Conservation (phyloP, 768 basidiomycete species). For the Tulasnella sp. region DNA sequence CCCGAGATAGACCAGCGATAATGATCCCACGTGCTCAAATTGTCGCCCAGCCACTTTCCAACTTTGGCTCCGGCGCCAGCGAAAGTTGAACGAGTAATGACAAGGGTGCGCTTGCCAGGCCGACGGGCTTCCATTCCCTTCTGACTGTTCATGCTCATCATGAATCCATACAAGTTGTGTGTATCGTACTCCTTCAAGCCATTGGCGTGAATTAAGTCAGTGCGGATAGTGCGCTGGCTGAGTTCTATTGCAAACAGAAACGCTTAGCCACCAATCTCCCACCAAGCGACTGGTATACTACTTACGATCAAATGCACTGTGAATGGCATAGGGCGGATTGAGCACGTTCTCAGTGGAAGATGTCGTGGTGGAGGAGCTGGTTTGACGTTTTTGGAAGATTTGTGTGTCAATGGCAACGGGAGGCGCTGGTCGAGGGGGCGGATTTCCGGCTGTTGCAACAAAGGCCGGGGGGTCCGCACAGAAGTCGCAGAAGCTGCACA, state of each 20-base stretch:
- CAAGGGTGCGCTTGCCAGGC: slow-evolving; percentile 50
- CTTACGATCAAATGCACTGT: slow-evolving; percentile 1
- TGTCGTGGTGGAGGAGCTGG: slow-evolving; percentile 1
- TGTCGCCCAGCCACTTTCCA: slow-evolving; percentile 72
- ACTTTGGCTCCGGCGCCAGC: slow-evolving; percentile 57
- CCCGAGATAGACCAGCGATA: slow-evolving; percentile 55
- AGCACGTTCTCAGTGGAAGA: slow-evolving; percentile 9
- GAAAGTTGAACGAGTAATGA: slow-evolving; percentile 69
- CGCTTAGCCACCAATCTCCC: background rate
- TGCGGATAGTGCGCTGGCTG: slow-evolving; percentile 23
- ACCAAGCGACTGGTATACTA: background rate
- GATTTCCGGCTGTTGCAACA: slow-evolving; percentile 45
- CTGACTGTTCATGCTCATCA: slow-evolving; percentile 60
- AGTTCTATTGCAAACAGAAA: background rate
- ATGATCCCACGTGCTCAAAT: slow-evolving; percentile 50
- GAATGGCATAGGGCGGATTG: slow-evolving; percentile 22
- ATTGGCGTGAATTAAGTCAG: slow-evolving; percentile 23
- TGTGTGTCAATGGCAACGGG: slow-evolving; percentile 49
- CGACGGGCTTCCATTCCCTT: slow-evolving; percentile 55
- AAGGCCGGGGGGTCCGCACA: slow-evolving; percentile 54
- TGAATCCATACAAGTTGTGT: slow-evolving; percentile 47
- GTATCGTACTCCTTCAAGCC: slow-evolving; percentile 24
- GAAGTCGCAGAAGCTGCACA: slow-evolving; percentile 49
- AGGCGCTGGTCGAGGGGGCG: slow-evolving; percentile 43
- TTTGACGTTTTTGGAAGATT: slow-evolving; percentile 32